These are phyloP conservation scores for Acer yangbiense DNA, from an alignment of 345 rosid species.

Conservation along the genomic window DNA sequence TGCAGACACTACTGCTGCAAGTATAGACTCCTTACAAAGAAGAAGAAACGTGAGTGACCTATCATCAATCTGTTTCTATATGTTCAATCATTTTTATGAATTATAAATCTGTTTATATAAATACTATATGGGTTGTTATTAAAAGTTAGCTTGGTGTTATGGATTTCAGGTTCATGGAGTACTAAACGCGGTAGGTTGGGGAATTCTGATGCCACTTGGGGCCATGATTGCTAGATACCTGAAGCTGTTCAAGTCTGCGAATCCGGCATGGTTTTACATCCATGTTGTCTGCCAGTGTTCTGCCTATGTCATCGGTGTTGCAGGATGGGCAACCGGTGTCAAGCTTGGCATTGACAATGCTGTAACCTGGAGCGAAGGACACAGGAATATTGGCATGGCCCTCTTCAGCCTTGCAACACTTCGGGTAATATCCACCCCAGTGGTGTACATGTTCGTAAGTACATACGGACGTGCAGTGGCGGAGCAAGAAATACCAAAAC, in stretches of 20 bases:
- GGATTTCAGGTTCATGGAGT: slow-evolving; percentile 69
- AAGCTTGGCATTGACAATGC: slow-evolving; percentile 59
- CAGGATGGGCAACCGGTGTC: slow-evolving; percentile 84
- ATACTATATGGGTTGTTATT: background rate
- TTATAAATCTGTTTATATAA: no score
- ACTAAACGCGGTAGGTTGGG: slow-evolving; percentile 85
- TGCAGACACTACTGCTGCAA: slow-evolving; percentile 33
- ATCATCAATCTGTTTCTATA: background rate
- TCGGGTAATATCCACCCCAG: slow-evolving; percentile 39
- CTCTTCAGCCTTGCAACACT: slow-evolving; percentile 71
- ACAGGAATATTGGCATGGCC: slow-evolving; percentile 64
- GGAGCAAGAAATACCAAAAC: no score
- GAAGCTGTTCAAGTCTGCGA: slow-evolving; percentile 64
- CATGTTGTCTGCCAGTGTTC: slow-evolving; percentile 69
- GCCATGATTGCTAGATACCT: slow-evolving; percentile 72
- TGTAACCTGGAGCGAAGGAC: slow-evolving; percentile 36
- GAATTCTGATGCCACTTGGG: slow-evolving; percentile 72
- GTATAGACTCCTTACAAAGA: slow-evolving; percentile 29
- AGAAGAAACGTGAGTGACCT: slow-evolving; percentile 65
- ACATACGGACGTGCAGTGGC: no score
- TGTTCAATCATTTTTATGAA: background rate
- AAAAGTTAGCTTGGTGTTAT: background rate
- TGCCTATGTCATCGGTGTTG: slow-evolving; percentile 70
- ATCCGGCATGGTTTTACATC: slow-evolving; percentile 85
- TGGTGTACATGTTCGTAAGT: no score